Conservation (phyloP, 2,329 filamentous ascomycete genomes). For the Furcasterigmium furcatum region DNA sequence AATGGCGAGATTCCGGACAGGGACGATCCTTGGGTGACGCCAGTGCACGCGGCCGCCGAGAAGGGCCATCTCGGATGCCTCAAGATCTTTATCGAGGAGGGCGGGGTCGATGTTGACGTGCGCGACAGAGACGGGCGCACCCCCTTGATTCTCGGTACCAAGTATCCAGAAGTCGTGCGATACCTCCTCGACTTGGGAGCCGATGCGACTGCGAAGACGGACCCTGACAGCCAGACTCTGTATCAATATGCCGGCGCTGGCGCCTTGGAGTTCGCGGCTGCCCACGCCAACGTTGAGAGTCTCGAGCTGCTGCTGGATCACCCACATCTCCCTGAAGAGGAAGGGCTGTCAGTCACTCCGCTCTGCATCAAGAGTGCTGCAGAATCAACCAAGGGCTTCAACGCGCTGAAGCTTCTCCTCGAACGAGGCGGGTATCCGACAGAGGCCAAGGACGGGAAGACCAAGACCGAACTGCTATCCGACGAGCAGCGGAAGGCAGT, state of each 20-base stretch:
- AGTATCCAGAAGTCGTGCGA: neutral
- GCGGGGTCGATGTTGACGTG: neutral
- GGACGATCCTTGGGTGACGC: constrained; percentile 1
- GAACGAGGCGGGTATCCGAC: constrained; percentile 2
- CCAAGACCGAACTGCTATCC: constrained; percentile 4
- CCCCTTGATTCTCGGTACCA: neutral
- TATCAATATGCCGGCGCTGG: neutral
- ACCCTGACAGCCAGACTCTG: neutral
- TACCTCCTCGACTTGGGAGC: constrained; percentile 5
- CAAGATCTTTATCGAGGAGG: constrained; percentile 5
- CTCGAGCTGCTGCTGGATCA: neutral
- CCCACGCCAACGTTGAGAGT: neutral
- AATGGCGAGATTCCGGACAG: constrained; percentile 1
- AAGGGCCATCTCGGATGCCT: constrained; percentile 1
- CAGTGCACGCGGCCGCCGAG: constrained; percentile 3
- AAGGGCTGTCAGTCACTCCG: neutral
- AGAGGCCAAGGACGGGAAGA: constrained; percentile 1
- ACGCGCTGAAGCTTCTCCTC: constrained; percentile 4
- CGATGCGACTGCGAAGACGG: constrained; percentile 2
- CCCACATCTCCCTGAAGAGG: neutral
- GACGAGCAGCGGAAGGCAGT: constrained; percentile 1
- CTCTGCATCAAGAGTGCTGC: neutral
- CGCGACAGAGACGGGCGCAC: constrained; percentile 1
- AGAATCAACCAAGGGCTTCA: neutral
- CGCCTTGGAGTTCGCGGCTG: neutral